These are phyloP conservation scores for Malus fusca DNA, from an alignment of 306 rosid genomes.

Conservation along the genomic window DNA sequence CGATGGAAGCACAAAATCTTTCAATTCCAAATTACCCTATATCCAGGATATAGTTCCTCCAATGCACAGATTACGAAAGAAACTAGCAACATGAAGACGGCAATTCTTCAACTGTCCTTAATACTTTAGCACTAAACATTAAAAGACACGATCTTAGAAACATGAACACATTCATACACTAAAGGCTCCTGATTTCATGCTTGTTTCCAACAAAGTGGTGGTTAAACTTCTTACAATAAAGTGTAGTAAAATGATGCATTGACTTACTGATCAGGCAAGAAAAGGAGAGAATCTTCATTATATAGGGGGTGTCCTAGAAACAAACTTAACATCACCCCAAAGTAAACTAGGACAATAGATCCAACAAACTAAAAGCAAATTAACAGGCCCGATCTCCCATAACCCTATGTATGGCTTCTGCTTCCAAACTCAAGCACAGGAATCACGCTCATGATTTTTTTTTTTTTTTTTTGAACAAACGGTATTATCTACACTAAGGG, in stretches of 20 bases:
- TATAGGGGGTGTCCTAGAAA: not conserved
- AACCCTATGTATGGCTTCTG: not conserved
- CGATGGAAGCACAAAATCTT: not conserved
- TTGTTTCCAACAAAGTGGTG: not conserved
- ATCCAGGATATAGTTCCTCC: not conserved
- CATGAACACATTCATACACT: not conserved
- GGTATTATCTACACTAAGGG: too few relatives aligned
- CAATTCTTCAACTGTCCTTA: not conserved
- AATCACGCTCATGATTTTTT: not conserved
- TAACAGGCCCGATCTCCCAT: not conserved
- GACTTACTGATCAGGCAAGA: not conserved
- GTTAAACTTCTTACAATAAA: not conserved
- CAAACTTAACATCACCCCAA: not conserved
- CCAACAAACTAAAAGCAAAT: not conserved
- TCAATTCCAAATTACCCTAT: not conserved
- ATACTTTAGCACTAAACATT: not conserved
- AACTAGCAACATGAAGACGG: not conserved
- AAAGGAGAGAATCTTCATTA: not conserved
- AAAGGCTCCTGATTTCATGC: not conserved
- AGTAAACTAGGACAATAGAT: not conserved
- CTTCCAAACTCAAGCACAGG: not conserved
- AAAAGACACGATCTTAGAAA: not conserved
- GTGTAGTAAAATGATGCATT: not conserved
- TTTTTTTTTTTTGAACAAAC: too few relatives aligned
- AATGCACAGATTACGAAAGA: not conserved